Base-by-base conservation (phyloP, 2,329 filamentous ascomycete species). In the Trichoderma oligosporum region DNA sequence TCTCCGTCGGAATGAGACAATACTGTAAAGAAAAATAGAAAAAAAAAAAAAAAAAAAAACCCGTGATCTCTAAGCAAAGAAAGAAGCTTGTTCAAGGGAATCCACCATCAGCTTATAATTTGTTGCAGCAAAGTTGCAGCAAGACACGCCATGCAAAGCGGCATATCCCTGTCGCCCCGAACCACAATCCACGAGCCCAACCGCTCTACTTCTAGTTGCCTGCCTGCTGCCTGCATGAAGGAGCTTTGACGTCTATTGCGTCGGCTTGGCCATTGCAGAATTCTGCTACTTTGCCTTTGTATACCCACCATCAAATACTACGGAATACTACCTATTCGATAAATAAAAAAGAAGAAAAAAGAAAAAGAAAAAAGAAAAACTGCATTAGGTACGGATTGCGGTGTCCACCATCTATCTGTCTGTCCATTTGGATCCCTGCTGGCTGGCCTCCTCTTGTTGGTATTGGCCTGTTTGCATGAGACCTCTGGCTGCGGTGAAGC, bases 101-200 rank as follows among this genome's bases (percentile, higher is more conserved):
- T 52, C 48, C 36, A 41, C 36, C 22, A 33, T 52, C 48, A 33
- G 48, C 48, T 52, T n/a, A n/a, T n/a, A 41, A 18, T 24, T 27
- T n/a, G 25, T 14, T n/a, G 22, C n/a, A 29, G n/a, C n/a, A n/a
- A n/a, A n/a, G 24, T 14, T 29, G 41, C 41, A 41, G n/a, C n/a
- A 41, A 52, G 36, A 52, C 48, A 52, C 48, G 48, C 48, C 48
- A 52, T 52, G 48, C 48, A 38, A 31, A 46, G 51, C 51, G 25
- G 31, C 41, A 55, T n/a, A n/a, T 55, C 51, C 51, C 51, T 55
- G 51, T 55, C 51, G 20, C 46, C 46, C 46, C n/a, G 27, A 31
- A 31, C 27, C 27, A 31, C 27, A 22, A 25, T 20, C 41, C 20
- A 48, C 45, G 9, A 36, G 31, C 31, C 29, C 7, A 35, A 24